Evolutionary conservation across 2,329 filamentous ascomycete species (phyloP).

Genomic region (Drechslera avenae): DNA sequence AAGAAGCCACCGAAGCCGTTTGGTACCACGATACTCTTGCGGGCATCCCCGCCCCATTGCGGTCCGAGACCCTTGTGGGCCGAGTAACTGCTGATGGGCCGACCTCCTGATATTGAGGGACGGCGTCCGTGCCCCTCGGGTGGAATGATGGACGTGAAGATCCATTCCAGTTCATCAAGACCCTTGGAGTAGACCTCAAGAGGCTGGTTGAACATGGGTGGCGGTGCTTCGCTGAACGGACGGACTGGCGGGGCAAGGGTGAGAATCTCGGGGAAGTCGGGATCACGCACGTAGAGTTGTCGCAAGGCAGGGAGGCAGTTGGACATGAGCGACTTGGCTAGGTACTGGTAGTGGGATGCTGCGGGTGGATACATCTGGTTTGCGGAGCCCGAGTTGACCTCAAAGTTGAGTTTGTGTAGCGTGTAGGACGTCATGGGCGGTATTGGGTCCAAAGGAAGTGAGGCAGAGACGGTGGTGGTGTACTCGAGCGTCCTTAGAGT

Average conservation of each 20-base stretch:
- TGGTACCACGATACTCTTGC: slow-evolving; percentile 67
- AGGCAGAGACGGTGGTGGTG: slow-evolving; percentile 60
- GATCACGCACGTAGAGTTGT: slow-evolving; percentile 84
- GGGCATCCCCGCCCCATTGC: slow-evolving; percentile 63
- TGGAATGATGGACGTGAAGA: slow-evolving; percentile 66
- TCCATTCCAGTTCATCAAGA: slow-evolving; percentile 71
- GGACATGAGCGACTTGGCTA: slow-evolving; percentile 79
- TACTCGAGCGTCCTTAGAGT: slow-evolving; percentile 65
- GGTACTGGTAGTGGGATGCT: slow-evolving; percentile 78
- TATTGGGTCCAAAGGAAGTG: slow-evolving; percentile 62
- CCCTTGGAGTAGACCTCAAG: slow-evolving; percentile 70
- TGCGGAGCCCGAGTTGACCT: slow-evolving; percentile 70
- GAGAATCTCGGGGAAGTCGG: slow-evolving; percentile 79
- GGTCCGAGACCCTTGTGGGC: slow-evolving; percentile 57
- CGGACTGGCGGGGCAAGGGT: slow-evolving; percentile 70
- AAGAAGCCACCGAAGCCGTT: slow-evolving; percentile 71
- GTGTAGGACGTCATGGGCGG: slow-evolving; percentile 71
- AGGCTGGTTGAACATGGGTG: slow-evolving; percentile 58
- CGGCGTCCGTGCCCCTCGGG: slow-evolving; percentile 50
- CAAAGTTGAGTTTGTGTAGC: slow-evolving; percentile 77
- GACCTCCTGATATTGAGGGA: slow-evolving; percentile 48
- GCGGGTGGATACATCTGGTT: slow-evolving; percentile 61
- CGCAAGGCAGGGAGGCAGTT: slow-evolving; percentile 74
- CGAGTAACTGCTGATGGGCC: slow-evolving; percentile 53
- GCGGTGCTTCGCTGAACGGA: slow-evolving; percentile 54